A percentile compares a stretch with the other conserved stretches of the same genome.
These are phyloP conservation scores for Coix lacrymajobi DNA, from an alignment of 176 grass and related monocot species.

Conservation along the genomic window DNA sequence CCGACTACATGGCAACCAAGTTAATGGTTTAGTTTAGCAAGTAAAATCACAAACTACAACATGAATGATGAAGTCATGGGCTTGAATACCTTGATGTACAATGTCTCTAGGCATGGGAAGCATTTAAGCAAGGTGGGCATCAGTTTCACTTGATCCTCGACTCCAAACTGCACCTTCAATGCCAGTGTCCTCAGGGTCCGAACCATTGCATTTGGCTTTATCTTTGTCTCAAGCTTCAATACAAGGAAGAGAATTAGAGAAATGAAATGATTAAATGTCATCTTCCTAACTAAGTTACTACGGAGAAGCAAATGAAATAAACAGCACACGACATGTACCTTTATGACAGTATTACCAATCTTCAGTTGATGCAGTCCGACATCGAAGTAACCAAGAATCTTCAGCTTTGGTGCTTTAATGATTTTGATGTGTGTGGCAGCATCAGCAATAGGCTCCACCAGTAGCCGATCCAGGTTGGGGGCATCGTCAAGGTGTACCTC, in stretches of 20 bases:
- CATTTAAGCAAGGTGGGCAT: conserved; percentile 44
- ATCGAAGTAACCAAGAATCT: conserved; percentile 38
- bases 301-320: neutral
- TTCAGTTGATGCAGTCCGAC: conserved; percentile 43
- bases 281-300: neutral
- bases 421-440: conserved; percentile 40
- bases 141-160: conserved; percentile 42
- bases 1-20: conserved; percentile 32
- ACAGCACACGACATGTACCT: conserved; percentile 13
- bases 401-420: conserved; percentile 40
- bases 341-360: conserved; percentile 43
- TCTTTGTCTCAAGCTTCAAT: conserved; percentile 35
- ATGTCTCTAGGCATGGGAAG: conserved; percentile 49
- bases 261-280: neutral
- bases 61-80: neutral
- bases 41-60: neutral
- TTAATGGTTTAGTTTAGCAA: neutral
- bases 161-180: conserved; percentile 39
- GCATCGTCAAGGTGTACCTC: conserved; percentile 42
- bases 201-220: conserved; percentile 41
- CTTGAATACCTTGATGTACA: conserved; percentile 42
- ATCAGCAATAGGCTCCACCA: conserved; percentile 21
- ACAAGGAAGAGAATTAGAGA: conserved; percentile 16
- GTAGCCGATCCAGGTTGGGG: conserved; percentile 34
- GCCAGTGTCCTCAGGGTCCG: conserved; percentile 39